These are phyloP conservation scores for Trametes meyenii DNA, from an alignment of 768 basidiomycete species.

Conservation along the genomic window DNA sequence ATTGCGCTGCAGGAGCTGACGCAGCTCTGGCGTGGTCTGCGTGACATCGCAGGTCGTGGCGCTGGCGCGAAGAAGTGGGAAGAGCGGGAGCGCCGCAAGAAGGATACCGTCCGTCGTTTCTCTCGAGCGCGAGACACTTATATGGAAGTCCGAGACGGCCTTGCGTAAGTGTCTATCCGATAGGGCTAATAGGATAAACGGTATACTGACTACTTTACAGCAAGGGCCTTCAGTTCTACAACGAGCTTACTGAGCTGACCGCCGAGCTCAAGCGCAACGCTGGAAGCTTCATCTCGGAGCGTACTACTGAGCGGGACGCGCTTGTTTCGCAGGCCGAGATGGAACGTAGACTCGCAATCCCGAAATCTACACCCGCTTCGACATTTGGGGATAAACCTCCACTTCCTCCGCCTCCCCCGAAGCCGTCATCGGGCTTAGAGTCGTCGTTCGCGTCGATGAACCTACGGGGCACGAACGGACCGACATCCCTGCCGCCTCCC, in stretches of 20 bases:
- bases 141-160: slow-evolving; percentile 82
- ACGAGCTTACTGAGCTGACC: slow-evolving; percentile 70
- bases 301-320: slow-evolving; percentile 71
- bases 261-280: slow-evolving; percentile 59
- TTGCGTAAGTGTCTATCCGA: slow-evolving; percentile 60
- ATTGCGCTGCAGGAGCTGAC: slow-evolving; percentile 73
- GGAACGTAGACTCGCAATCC: slow-evolving; percentile 59
- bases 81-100: slow-evolving; percentile 77
- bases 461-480: slow-evolving; percentile 38
- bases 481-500: slow-evolving; percentile 33
- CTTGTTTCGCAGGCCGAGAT: slow-evolving; percentile 72
- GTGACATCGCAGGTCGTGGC: slow-evolving; percentile 73
- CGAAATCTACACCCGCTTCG: slow-evolving; percentile 39
- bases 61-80: slow-evolving; percentile 80
- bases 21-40: slow-evolving; percentile 72
- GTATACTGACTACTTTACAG: slow-evolving; percentile 41
- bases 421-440: slow-evolving; percentile 43
- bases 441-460: slow-evolving; percentile 61
- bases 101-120: slow-evolving; percentile 73
- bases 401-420: slow-evolving; percentile 48
- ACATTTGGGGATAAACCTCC: slow-evolving; percentile 51
- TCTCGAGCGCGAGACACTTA: slow-evolving; percentile 80
- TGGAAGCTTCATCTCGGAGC: slow-evolving; percentile 60
- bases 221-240: slow-evolving; percentile 90
- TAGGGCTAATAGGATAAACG: neutral